phyloP scores from a whole-genome alignment of 2,329 filamentous ascomycete species.

The Diaporthe helianthi region DNA sequence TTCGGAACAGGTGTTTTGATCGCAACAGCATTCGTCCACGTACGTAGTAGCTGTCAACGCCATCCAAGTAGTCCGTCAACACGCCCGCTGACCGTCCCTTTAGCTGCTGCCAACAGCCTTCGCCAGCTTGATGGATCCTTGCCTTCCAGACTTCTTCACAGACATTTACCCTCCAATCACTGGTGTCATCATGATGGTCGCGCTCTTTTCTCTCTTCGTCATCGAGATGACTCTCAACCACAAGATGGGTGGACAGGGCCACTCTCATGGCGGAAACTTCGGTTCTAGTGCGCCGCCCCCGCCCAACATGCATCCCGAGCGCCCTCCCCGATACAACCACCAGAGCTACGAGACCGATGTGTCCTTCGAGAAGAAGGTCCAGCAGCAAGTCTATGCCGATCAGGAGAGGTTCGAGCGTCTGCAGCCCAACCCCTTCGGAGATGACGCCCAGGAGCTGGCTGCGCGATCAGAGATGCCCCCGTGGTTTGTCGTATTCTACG shows the following conservation, averaged over 20 bases:
- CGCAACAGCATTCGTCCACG: constrained; percentile 76
- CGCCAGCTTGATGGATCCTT: constrained; percentile 56
- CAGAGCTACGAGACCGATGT: constrained; percentile 47
- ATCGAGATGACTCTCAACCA: constrained; percentile 67
- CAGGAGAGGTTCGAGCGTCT: constrained; percentile 29
- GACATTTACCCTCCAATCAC: constrained; percentile 67
- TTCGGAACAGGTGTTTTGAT: constrained; percentile 76
- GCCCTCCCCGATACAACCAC: constrained; percentile 43
- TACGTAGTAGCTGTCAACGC: constrained; percentile 43
- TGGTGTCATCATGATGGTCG: constrained; percentile 70
- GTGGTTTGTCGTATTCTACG: constrained; percentile 69
- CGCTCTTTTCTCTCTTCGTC: constrained; percentile 67
- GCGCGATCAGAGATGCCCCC: constrained; percentile 60
- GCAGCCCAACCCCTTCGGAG: constrained; percentile 38
- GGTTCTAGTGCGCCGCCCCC: constrained; percentile 46
- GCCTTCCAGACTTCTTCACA: constrained; percentile 66
- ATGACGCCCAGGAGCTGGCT: constrained; percentile 40
- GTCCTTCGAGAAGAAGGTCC: constrained; percentile 35
- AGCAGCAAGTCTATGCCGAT: constrained; percentile 34
- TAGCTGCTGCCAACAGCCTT: constrained; percentile 67
- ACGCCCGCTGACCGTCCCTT: background rate
- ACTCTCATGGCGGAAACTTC: constrained; percentile 64
- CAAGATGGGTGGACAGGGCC: constrained; percentile 59
- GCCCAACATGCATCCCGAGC: constrained; percentile 36
- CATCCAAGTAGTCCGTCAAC: background rate